phyloP scores from a whole-genome alignment of 768 basidiomycete species.

The Collybia nuda region DNA sequence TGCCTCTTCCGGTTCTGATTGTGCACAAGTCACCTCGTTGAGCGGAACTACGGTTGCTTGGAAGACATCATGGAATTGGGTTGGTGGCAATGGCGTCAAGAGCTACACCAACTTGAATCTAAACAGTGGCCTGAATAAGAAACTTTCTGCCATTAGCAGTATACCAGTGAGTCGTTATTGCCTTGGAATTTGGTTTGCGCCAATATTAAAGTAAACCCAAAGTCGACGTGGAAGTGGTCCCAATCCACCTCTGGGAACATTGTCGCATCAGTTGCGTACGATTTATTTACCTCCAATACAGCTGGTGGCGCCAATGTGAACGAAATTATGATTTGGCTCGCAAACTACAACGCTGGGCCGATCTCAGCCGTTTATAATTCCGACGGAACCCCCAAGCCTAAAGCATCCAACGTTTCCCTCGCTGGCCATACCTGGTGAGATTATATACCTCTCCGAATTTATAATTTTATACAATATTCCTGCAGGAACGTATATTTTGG shows the following conservation, averaged over 20 bases:
- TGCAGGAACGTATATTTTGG: constrained; percentile 55
- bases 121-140: constrained; percentile 48
- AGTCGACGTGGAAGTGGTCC: constrained; percentile 61
- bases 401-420: constrained; percentile 41
- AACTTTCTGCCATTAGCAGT: constrained; percentile 49
- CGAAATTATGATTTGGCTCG: constrained; percentile 70
- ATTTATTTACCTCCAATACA: constrained; percentile 58
- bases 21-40: constrained; percentile 44
- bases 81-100: constrained; percentile 53
- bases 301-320: constrained; percentile 47
- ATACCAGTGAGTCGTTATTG: constrained; percentile 47
- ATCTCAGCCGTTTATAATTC: constrained; percentile 50
- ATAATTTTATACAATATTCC: neutral
- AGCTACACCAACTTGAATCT: constrained; percentile 61
- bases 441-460: neutral
- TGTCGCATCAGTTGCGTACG: constrained; percentile 59
- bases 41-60: constrained; percentile 44
- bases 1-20: constrained; percentile 50
- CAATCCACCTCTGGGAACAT: constrained; percentile 38
- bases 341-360: constrained; percentile 54
- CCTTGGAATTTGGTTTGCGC: neutral
- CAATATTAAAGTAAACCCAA: neutral
- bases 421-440: constrained; percentile 51
- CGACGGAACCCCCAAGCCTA: constrained; percentile 44
- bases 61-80: constrained; percentile 56